phyloP scores from a whole-genome alignment of 768 basidiomycete genomes.

The Cyathus striatus region DNA sequence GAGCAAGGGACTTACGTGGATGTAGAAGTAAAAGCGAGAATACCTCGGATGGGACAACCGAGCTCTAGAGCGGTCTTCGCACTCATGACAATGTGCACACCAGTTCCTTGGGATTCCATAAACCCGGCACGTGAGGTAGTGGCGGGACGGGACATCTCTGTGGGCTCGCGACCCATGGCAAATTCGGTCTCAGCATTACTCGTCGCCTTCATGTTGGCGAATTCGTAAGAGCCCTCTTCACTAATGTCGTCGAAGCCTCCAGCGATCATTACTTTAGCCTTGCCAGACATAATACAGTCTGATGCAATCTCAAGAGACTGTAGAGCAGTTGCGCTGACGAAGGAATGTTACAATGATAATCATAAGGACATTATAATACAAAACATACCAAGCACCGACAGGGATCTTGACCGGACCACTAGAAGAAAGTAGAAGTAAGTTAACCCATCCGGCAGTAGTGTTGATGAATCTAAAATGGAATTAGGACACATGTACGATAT shows the following conservation, averaged over 20 bases:
- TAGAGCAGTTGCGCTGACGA: conserved; percentile 82
- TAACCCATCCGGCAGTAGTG: conserved; percentile 97
- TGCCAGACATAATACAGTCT: conserved; percentile 89
- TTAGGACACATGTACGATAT: neutral
- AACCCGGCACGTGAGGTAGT: conserved; percentile 96
- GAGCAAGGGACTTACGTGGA: conserved; percentile 62
- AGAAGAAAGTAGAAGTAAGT: conserved; percentile 89
- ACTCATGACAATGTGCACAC: conserved; percentile 96
- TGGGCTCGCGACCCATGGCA: conserved; percentile 98
- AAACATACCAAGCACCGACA: conserved; percentile 89
- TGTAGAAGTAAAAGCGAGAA: conserved; percentile 94
- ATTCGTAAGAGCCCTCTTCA: conserved; percentile 98
- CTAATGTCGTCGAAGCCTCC: conserved; percentile 98
- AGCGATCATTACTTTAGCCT: conserved; percentile 99
- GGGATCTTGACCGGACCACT: conserved; percentile 99
- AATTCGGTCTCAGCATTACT: conserved; percentile 96
- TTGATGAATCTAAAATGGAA: conserved; percentile 83
- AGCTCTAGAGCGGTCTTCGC: conserved; percentile 95
- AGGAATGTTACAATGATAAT: too few relatives aligned
- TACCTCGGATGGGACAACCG: conserved; percentile 88
- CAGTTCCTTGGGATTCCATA: conserved; percentile 94
- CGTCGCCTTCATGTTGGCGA: conserved; percentile 99
- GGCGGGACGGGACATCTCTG: conserved; percentile 97
- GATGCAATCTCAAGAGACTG: conserved; percentile 99
- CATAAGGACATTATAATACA: conserved; percentile 4